Evolutionary conservation across 441 rosid species (phyloP).

Genomic region (Dalechampia spathulata): DNA sequence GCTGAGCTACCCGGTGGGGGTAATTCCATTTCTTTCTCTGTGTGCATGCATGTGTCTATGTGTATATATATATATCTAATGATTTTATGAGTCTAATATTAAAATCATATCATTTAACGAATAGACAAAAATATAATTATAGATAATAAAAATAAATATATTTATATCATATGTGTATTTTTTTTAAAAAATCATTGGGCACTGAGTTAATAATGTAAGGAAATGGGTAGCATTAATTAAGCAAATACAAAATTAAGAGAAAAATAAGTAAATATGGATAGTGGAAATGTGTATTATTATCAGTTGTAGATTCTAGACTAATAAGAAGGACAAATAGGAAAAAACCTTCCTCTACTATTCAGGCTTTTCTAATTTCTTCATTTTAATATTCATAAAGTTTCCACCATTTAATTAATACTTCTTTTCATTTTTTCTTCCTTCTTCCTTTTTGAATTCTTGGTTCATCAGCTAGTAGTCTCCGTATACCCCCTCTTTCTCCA

Average conservation of each 20-base stretch:
- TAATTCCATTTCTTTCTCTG: too few species aligned
- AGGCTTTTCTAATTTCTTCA: conserved; percentile 31
- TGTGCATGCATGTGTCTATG: not conserved
- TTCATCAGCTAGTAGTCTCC: conserved; percentile 21
- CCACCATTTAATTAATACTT: conserved; percentile 6
- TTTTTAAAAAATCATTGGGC: too few species aligned
- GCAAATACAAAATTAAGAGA: too few species aligned
- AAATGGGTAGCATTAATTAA: too few species aligned
- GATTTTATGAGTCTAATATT: too few species aligned
- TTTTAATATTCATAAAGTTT: conserved; percentile 34
- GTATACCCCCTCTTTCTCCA: conserved; percentile 55
- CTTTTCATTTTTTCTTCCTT: conserved; percentile 10
- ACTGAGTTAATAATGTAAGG: too few species aligned
- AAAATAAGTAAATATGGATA: not conserved
- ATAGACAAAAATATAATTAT: too few species aligned
- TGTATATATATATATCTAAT: conserved; percentile 10
- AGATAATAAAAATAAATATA: too few species aligned
- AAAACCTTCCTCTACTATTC: conserved; percentile 36
- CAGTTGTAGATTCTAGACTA: conserved; percentile 36
- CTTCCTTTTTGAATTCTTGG: conserved; percentile 10
- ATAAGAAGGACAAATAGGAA: conserved; percentile 46
- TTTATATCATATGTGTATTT: too few species aligned
- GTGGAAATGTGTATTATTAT: not conserved
- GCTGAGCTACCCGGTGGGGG: too few species aligned
- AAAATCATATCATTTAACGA: too few species aligned